Evolutionary conservation across 495 filamentous ascomycete genomes (phyloP).

Genomic region (Neurospora sp.): DNA sequence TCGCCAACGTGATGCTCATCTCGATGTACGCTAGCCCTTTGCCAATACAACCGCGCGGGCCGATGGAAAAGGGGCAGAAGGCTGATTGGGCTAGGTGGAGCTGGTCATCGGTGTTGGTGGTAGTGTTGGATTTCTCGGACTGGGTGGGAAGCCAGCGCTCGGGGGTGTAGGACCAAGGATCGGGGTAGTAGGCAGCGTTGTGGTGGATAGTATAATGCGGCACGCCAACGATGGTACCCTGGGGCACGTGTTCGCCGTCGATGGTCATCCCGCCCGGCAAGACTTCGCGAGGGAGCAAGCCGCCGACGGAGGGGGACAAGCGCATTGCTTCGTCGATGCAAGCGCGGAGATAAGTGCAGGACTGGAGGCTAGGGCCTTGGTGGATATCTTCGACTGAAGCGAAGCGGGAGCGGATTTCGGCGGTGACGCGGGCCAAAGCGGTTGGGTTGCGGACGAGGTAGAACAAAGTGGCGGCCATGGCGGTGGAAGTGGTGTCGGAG

Average conservation of each 20-base stretch:
- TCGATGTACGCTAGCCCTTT: slow-evolving; percentile 47
- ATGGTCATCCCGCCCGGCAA: slow-evolving; percentile 49
- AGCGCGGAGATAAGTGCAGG: slow-evolving; percentile 46
- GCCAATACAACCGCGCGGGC: slow-evolving; percentile 48
- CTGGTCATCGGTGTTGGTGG: no score
- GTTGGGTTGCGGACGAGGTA: slow-evolving; percentile 51
- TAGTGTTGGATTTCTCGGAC: no score
- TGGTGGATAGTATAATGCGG: slow-evolving; percentile 49
- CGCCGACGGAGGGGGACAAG: slow-evolving; percentile 54
- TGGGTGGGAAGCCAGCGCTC: slow-evolving; percentile 42
- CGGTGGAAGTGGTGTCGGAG: slow-evolving; percentile 53
- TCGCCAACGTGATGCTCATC: slow-evolving; percentile 38
- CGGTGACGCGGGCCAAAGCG: slow-evolving; percentile 37
- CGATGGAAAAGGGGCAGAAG: slow-evolving; percentile 49
- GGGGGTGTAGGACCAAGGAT: slow-evolving; percentile 41
- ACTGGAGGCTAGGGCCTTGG: slow-evolving; percentile 40
- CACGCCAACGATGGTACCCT: slow-evolving; percentile 42
- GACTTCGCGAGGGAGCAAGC: slow-evolving; percentile 51
- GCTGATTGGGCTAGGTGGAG: slow-evolving; percentile 42
- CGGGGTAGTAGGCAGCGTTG: slow-evolving; percentile 41
- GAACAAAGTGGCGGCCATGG: slow-evolving; percentile 56
- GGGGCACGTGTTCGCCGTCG: slow-evolving; percentile 43
- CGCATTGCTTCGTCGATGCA: slow-evolving; percentile 69
- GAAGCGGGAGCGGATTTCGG: slow-evolving; percentile 43
- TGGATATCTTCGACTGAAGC: slow-evolving; percentile 41